A percentile compares a stretch with the other conserved stretches of the same genome.
Evolutionary conservation across 2,329 filamentous ascomycete species (phyloP).

Genomic region (Pestalotiopsis sp.): DNA sequence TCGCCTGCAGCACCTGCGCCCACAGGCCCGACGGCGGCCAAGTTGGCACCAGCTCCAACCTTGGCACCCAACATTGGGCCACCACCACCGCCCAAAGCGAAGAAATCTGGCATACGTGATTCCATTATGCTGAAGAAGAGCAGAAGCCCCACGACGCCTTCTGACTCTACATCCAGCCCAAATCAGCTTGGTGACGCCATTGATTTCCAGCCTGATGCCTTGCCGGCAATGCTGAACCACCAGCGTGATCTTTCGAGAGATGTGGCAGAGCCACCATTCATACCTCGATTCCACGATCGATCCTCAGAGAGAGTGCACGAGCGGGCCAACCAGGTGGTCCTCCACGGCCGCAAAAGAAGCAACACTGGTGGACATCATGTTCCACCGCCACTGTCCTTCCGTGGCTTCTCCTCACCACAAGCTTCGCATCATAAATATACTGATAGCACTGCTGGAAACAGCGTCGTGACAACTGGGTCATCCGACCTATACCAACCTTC

Average conservation of each 20-base stretch:
- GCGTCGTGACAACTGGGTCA: constrained; percentile 59
- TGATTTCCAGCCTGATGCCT: constrained; percentile 37
- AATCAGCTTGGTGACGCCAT: constrained; percentile 37
- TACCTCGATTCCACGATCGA: constrained; percentile 70
- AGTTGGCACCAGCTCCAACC: constrained; percentile 42
- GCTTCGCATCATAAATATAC: constrained; percentile 48
- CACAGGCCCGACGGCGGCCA: constrained; percentile 46
- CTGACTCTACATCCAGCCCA: constrained; percentile 35
- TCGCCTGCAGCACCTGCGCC: constrained; percentile 42
- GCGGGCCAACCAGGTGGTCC: constrained; percentile 46
- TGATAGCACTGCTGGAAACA: constrained; percentile 61
- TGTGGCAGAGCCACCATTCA: constrained; percentile 71
- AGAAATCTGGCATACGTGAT: constrained; percentile 71
- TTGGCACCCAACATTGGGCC: constrained; percentile 48
- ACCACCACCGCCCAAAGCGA: constrained; percentile 49
- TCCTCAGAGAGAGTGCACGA: constrained; percentile 42
- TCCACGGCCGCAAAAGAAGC: constrained; percentile 83
- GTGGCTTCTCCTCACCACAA: constrained; percentile 71
- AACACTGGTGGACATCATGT: constrained; percentile 76
- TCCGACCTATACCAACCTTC: constrained; percentile 62
- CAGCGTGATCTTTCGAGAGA: constrained; percentile 56
- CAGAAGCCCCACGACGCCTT: constrained; percentile 47
- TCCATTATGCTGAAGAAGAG: constrained; percentile 89
- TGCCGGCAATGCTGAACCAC: constrained; percentile 38
- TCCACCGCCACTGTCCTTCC: constrained; percentile 72